Evolutionary conservation across 495 filamentous ascomycete genomes (phyloP).

Genomic region (Chaetomidium leptoderma): DNA sequence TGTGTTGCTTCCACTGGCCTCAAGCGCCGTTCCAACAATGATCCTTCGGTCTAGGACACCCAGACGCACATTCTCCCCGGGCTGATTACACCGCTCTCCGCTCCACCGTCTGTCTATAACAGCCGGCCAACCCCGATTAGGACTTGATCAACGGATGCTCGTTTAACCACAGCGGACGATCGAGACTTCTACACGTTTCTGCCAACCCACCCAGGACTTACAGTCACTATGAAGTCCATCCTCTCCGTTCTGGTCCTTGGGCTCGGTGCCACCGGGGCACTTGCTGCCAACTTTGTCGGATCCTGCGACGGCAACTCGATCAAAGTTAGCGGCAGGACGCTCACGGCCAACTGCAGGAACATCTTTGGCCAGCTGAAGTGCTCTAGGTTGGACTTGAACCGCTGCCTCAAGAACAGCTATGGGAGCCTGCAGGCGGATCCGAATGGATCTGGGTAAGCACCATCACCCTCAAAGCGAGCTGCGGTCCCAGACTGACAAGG

Average conservation of each 20-base stretch:
- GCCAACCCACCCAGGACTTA: not conserved
- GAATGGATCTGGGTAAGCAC: constrained; percentile 16
- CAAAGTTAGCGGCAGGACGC: constrained; percentile 22
- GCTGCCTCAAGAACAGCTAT: constrained; percentile 26
- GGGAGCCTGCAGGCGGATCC: constrained; percentile 23
- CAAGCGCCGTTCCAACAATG: not conserved
- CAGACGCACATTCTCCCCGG: not conserved
- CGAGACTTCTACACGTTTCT: not conserved
- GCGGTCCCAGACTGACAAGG: not conserved
- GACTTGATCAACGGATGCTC: not conserved
- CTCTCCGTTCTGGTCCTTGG: not conserved
- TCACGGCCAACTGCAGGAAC: constrained; percentile 26
- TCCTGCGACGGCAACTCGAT: constrained; percentile 22
- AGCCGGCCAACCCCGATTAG: not conserved
- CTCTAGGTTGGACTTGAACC: constrained; percentile 26
- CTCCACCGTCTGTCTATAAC: not conserved
- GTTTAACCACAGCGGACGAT: no score
- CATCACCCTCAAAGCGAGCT: not conserved
- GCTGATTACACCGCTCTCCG: not conserved
- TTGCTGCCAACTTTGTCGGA: constrained; percentile 18
- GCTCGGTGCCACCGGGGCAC: constrained; percentile 1
- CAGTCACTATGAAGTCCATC: constrained; percentile 7
- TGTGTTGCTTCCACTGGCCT: constrained; percentile 1
- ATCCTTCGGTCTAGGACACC: not conserved
- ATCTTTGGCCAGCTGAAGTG: constrained; percentile 20